Base-by-base conservation (phyloP, 306 rosid genomes). In the Hippophae rhamnoides region DNA sequence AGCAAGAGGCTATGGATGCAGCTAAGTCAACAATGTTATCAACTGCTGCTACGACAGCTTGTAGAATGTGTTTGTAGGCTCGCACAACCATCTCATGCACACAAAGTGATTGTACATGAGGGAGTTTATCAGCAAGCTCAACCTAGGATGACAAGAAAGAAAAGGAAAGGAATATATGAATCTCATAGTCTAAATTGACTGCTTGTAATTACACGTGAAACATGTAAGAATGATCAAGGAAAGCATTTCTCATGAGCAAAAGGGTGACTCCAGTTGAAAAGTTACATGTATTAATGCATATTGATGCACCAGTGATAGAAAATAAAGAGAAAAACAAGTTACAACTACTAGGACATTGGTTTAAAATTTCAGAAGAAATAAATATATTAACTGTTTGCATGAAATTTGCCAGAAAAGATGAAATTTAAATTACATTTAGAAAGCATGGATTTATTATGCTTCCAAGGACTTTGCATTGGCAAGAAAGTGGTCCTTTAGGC, bases 41-140 rank as follows among this genome's bases (percentile, higher is more conserved):
- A 69, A 85, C 86, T 53, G 95, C 87, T 43, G 96, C 89, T 72
- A 92, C 80, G 60, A 83, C 95, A 58, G 96, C 95, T 82, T 85
- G 95, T 75, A 92, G 71, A 63, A 87, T 80, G 76, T 92, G 96
- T 78, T 92, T 92, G 80, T 81, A 92, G 73, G 98, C 89, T 71
- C 98, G 85, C 70, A 92, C 93, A 69, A 87, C 68, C 98, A 92
- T 92, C 74, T 92, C 98, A 57, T 92, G 95, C 65, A 83, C 64
- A 52, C 98, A 92, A 26, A 92, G 89, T 46, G 96, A 92, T 82
- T 85, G 96, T 64, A 92, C 96, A 54, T 92, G 98, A 43, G 98
- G 96, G 63, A 92, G 98, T 78, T 87, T 87, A 72, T 92, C 98
- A 14, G 98, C 86, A 76, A 92, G 96, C 75, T 92, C 95, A 61